These are phyloP conservation scores for Nitzschia palea DNA, from an alignment of 108 stramenopile genomes.

Conservation along the genomic window DNA sequence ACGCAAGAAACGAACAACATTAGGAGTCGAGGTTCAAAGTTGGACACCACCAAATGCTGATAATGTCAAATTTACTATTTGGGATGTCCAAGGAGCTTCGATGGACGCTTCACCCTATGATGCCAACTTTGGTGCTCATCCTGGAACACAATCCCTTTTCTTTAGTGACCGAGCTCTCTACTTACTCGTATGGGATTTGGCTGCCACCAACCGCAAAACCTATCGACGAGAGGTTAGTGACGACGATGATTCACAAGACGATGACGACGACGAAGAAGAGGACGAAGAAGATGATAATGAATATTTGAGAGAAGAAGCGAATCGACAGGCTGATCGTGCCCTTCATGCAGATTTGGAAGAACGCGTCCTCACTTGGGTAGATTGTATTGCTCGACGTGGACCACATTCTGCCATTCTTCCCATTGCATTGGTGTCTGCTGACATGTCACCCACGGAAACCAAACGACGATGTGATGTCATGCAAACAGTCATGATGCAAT, in stretches of 20 bases:
- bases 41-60: constrained; percentile 40
- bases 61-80: constrained; percentile 42
- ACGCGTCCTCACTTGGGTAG: constrained; percentile 75
- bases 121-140: constrained; percentile 52
- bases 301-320: constrained; percentile 46
- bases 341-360: constrained; percentile 71
- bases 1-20: constrained; percentile 20
- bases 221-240: constrained; percentile 16
- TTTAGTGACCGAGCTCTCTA: constrained; percentile 71
- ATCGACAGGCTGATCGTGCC: constrained; percentile 50
- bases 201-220: constrained; percentile 41
- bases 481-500: constrained; percentile 49
- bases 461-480: constrained; percentile 51
- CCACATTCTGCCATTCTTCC: constrained; percentile 69
- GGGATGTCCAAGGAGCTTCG: constrained; percentile 43
- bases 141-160: constrained; percentile 78
- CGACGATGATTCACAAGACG: constrained; percentile 19
- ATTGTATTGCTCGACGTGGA: constrained; percentile 61
- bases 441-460: constrained; percentile 45
- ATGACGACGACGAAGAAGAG: constrained; percentile 5
- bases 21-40: constrained; percentile 47
- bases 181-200: constrained; percentile 81
- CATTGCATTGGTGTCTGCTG: constrained; percentile 49
- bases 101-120: constrained; percentile 14
- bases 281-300: constrained; percentile 50